phyloP scores from a whole-genome alignment of 306 rosid species.

The Calophaca sinica region DNA sequence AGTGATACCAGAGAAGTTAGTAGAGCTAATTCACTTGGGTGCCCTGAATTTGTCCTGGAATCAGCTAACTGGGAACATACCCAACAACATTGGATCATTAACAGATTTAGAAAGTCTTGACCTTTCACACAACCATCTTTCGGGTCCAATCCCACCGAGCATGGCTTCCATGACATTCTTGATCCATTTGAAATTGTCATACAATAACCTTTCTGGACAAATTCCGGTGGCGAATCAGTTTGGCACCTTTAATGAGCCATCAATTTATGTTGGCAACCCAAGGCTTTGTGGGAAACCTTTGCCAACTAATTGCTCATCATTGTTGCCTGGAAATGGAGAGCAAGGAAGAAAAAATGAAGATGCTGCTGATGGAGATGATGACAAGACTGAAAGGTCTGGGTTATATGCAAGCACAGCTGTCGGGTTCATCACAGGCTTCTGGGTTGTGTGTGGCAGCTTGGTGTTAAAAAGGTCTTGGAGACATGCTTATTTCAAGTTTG shows the following conservation, averaged over 20 bases:
- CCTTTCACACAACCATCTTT: constrained; percentile 38
- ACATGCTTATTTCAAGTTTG: constrained; percentile 38
- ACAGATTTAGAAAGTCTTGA: constrained; percentile 42
- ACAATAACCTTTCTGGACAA: constrained; percentile 37
- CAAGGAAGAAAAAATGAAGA: constrained; percentile 20
- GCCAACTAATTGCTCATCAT: constrained; percentile 15
- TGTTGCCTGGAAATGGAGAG: constrained; percentile 4
- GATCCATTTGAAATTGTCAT: constrained; percentile 35
- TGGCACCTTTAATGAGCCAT: constrained; percentile 12
- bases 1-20: constrained; percentile 33
- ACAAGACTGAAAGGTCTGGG: constrained; percentile 33
- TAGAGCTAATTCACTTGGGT: constrained; percentile 25
- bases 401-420: constrained; percentile 28
- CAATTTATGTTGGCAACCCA: constrained; percentile 35
- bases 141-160: constrained; percentile 37
- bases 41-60: constrained; percentile 34
- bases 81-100: constrained; percentile 17
- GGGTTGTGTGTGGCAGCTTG: constrained; percentile 38
- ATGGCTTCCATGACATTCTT: constrained; percentile 35
- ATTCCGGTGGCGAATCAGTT: constrained; percentile 42
- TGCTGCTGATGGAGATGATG: constrained; percentile 4
- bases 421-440: constrained; percentile 24
- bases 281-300: constrained; percentile 25
- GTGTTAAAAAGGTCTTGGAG: constrained; percentile 39
- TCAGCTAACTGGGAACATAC: constrained; percentile 35